Base-by-base conservation (phyloP, 495 filamentous ascomycete species). In the Trichoderma virens region DNA sequence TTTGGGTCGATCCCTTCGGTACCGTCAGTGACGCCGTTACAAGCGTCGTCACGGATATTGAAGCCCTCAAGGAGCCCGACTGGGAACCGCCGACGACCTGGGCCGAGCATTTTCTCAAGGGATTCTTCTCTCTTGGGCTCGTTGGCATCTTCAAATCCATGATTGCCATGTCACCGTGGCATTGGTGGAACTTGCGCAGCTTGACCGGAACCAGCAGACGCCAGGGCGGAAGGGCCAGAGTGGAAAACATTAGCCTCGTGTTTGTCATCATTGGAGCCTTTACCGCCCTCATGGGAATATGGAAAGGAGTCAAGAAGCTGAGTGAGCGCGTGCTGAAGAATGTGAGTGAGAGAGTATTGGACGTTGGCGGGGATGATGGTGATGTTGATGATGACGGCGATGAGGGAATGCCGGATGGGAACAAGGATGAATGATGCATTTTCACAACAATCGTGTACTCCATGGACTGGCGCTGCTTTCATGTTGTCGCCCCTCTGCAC, bases 91-190 rank as follows among this genome's bases (percentile, higher is more conserved):
- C 76, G 39, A 70, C 75, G 2, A 78, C 79, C 5, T 97, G 93
- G 93, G 67, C 78, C 5, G 85, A 88, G 63, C 94, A 98, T 70
- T 92, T 97, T 69, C 13, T 93, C 43, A 97, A 96, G 72, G 94
- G 94, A 0, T 74, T 97, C 34, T 85, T 92, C 4, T 89, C 88
- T 1, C 79, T 98, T 61, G 94, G 94, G 5, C 70, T 98, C 5
- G 73, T 97, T 47, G 92, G 94, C 0, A 91, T 96, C 64, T 72
- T 92, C 45, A 96, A 96, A 75, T 86, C 88, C 34, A 76, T 96
- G 25, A 81, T 92, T 61, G 83, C 85, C 23, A 75, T 90, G 64
- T 88, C 85, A 8, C 90, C 92, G 0, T 91, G 85, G 78, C 81
- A 88, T 54, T 92, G 86, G 86, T 88, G 82, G 79, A 88, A 89